Base-by-base conservation (phyloP, 2,329 filamentous ascomycete species). In the Alternaria metachromatica region DNA sequence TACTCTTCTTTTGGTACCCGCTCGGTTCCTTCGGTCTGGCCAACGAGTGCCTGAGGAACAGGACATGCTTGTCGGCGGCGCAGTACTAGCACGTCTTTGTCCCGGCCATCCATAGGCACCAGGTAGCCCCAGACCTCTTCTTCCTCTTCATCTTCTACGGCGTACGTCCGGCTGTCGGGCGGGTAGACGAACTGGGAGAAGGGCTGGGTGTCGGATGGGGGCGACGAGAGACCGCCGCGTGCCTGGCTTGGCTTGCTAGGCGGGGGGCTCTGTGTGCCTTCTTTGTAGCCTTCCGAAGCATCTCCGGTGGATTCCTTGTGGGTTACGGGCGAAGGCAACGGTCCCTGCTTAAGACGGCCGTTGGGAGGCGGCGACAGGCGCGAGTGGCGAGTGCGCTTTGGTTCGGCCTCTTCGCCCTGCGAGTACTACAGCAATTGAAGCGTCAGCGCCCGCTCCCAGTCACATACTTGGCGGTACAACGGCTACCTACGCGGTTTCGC, bases 41-140 rank as follows among this genome's bases (percentile, higher is more conserved):
- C 72, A 30, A 78, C 69, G 66, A 79, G 73, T 63, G 82, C 76
- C 11, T 72, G 59, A 11, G 90, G 84, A 13, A 87, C 79, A 0
- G 90, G 88, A 76, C 94, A 97, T 37, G 87, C 86, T 63, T 86
- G 87, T 60, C 94, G 87, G 74, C 89, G 93, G 80, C 88, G 91
- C 78, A 99, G 80, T 8, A 96, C 92, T 81, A 97, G 80, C 5
- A 86, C 80, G 79, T 91, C 82, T 80, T 89, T 90, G 58, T 90
- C 89, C 67, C 87, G 88, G 56, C 87, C 86, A 75, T 95, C 90
- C 23, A 97, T 83, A 2, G 95, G 93, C 58, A 97, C 88, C 6
- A 99, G 84, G 75, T 98, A 99, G 12, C 96, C 96, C 96, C 96
- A 99, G 1, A 98, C 93, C 9, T 93, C 93, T 78, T 97, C 92